These are phyloP conservation scores for Penicillium waksmanii DNA, from an alignment of 495 filamentous ascomycete species.

Conservation along the genomic window DNA sequence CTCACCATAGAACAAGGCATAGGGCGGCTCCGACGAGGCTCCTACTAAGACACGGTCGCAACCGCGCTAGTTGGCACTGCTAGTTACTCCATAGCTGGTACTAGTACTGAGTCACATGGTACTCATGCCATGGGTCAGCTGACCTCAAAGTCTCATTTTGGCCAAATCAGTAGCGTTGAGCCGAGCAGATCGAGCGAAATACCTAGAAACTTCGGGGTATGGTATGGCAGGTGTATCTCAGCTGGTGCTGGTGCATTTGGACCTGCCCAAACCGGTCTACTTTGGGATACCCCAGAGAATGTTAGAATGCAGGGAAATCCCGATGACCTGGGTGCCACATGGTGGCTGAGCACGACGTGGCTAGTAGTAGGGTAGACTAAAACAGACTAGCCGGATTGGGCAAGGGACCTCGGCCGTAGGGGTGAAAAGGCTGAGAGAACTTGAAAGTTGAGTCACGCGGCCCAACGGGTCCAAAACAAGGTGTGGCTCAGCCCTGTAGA, in stretches of 20 bases:
- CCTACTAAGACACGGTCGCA: slow-evolving; percentile 2
- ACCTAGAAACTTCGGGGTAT: background rate
- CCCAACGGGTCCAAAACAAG: slow-evolving; percentile 14
- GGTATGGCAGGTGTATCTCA: background rate
- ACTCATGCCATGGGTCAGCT: slow-evolving; percentile 10
- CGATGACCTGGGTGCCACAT: slow-evolving; percentile 6
- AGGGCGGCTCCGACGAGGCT: slow-evolving; percentile 7
- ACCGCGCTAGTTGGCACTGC: background rate
- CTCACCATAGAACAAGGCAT: background rate
- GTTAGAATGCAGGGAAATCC: slow-evolving; percentile 2
- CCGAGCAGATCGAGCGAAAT: slow-evolving; percentile 1
- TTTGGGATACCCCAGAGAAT: slow-evolving; percentile 2
- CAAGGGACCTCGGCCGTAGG: slow-evolving; percentile 1
- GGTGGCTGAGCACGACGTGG: slow-evolving; percentile 7
- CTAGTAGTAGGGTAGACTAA: background rate
- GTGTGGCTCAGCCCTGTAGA: slow-evolving; percentile 34
- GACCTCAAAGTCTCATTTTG: background rate
- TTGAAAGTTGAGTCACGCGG: slow-evolving; percentile 15
- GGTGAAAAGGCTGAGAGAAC: background rate
- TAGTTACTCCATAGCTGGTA: too few species aligned
- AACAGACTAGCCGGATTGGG: slow-evolving; percentile 2
- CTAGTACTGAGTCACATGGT: slow-evolving; percentile 3
- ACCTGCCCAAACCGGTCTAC: background rate
- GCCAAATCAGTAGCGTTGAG: background rate
- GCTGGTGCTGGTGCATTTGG: background rate